Percentiles rank a stretch among this genome's conserved stretches.
Evolutionary conservation across 2,329 filamentous ascomycete genomes (phyloP).

Genomic region (Neocatenulostroma microsporum): DNA sequence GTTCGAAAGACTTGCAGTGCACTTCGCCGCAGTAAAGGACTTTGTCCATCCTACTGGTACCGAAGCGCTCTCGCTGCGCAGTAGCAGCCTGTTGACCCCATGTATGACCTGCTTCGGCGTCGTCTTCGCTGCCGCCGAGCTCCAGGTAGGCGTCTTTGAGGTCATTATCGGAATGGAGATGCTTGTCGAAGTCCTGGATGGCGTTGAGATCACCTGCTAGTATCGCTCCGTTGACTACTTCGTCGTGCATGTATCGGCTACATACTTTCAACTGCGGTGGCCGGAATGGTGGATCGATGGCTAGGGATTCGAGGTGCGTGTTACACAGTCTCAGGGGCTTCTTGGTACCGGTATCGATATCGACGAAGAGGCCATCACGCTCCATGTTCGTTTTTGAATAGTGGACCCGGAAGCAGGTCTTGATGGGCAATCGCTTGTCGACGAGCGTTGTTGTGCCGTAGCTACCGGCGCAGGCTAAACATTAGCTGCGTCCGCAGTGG

Average conservation of each 20-base stretch:
- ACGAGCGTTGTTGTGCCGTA: conserved; percentile 51
- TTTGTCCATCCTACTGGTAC: conserved; percentile 49
- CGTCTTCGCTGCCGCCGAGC: conserved; percentile 44
- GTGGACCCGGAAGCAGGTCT: conserved; percentile 46
- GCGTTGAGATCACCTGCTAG: conserved; percentile 53
- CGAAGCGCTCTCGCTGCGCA: conserved; percentile 38
- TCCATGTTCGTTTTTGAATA: conserved; percentile 40
- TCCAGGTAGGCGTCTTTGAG: conserved; percentile 49
- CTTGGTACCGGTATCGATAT: conserved; percentile 28
- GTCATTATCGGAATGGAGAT: conserved; percentile 41
- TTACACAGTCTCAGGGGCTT: conserved; percentile 45
- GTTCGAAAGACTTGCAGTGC: conserved; percentile 33
- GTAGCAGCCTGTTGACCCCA: conserved; percentile 50
- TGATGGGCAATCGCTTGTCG: conserved; percentile 40
- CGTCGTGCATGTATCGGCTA: conserved; percentile 36
- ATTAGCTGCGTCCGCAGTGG: too few species aligned
- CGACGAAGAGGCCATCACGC: conserved; percentile 50
- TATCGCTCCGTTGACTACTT: conserved; percentile 35
- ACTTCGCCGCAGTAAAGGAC: conserved; percentile 40
- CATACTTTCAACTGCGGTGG: conserved; percentile 43
- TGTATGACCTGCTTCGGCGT: conserved; percentile 44
- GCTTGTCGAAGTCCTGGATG: conserved; percentile 47
- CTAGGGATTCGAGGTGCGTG: conserved; percentile 51
- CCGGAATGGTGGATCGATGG: conserved; percentile 41
- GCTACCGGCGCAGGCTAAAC: too few species aligned